Percentiles rank a stretch among this genome's conserved stretches.
These are phyloP conservation scores for Colletotrichum viniferum DNA, from an alignment of 2,329 filamentous ascomycete genomes.

Conservation along the genomic window DNA sequence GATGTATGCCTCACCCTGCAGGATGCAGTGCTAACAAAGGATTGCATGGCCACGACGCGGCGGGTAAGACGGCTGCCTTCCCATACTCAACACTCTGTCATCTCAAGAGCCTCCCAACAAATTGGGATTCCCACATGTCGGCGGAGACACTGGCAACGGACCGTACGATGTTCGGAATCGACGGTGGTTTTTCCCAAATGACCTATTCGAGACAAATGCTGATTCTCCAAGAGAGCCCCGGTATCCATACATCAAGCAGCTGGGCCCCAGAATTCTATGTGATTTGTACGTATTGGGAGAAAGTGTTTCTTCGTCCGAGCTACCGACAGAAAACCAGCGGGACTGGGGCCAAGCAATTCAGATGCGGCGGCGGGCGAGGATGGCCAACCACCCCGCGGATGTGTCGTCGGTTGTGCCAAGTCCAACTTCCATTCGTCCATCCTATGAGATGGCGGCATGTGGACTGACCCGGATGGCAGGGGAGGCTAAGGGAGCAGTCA, in stretches of 20 bases:
- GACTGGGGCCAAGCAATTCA: background rate
- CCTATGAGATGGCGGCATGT: slow-evolving; percentile 16
- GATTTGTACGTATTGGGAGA: background rate
- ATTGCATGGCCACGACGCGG: background rate
- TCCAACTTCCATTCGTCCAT: slow-evolving; percentile 21
- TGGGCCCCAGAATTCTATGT: background rate
- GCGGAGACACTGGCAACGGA: background rate
- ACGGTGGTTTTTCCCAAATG: background rate
- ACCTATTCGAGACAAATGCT: background rate
- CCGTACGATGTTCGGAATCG: slow-evolving; percentile 3
- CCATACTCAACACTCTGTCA: slow-evolving; percentile 13
- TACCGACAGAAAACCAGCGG: background rate
- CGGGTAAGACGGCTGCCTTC: background rate
- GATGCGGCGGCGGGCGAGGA: background rate
- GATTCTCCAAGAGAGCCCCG: background rate
- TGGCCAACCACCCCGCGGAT: background rate
- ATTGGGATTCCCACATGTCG: slow-evolving; percentile 2
- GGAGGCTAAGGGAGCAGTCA: background rate
- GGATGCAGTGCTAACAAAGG: background rate
- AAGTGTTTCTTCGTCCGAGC: background rate
- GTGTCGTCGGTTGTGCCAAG: slow-evolving; percentile 12
- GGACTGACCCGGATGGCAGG: slow-evolving; percentile 17
- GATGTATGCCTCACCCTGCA: background rate
- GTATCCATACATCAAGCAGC: background rate
- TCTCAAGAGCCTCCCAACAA: slow-evolving; percentile 11